Evolutionary conservation across 345 rosid genomes (phyloP), one percentile per base, ranked within the genome.

Genomic region (Citrus maxima): DNA sequence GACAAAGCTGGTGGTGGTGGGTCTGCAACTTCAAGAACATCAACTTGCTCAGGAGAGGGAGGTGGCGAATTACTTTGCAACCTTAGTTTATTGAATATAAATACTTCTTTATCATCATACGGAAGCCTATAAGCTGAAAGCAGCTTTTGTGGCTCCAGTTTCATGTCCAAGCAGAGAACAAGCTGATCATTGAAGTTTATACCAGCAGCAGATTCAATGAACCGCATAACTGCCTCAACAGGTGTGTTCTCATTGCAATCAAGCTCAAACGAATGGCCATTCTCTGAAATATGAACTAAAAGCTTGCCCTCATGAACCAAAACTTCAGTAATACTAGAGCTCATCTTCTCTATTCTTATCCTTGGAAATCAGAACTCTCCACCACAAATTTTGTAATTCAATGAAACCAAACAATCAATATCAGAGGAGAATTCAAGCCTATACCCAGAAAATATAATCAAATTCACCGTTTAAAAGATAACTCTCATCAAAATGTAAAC

Each of bases 121-220:
- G 99, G 99, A 79, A 97, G 99, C 72, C 88, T 88, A 77, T 90
- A 97, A 56, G 88, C 84, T 54, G 97, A 90, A 56, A 97, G 93
- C 32, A 77, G 85, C 86, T 83, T 88, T 42, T 92, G 97, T 2
- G 98, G 86, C 78, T 94, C 98, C 21, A 97, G 95, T 74, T 91
- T 97, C 89, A 88, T 86, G 71, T 94, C 98, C 67, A 83, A 77
- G 46, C 98, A 90, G 63, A 97, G 91, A 84, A 94, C 87, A 77
- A 94, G 95, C 85, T 97, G 99, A 73, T 97, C 99, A 22, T 74
- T 82, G 82, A 88, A 84, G 82, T 56, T 80, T 35, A 94, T 88
- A 76, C 91, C 89, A 0, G 98, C 74, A 32, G 71, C 86, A 0
- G 93, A 83, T 85, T 92, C 89, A 24, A 93, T 86, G 51, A 69